Percentiles rank a stretch among this genome's conserved stretches.
phyloP scores from a whole-genome alignment of 768 basidiomycete genomes.

The Leccinum subtestaceum region DNA sequence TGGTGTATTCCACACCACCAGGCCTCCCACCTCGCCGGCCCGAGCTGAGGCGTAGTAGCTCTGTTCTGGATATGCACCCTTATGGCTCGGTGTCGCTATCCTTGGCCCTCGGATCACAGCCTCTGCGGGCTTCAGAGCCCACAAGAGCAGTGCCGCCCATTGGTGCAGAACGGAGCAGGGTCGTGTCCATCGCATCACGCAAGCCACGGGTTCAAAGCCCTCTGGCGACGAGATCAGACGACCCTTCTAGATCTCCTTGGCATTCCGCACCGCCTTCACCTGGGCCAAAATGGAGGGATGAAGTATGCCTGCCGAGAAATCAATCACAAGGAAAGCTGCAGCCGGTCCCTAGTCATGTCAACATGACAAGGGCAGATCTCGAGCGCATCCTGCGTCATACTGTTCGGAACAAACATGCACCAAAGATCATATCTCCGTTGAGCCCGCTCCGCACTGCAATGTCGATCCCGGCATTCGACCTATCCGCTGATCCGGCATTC shows the following conservation, averaged over 20 bases:
- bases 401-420: slow-evolving; percentile 23
- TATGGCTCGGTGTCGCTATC: slow-evolving; percentile 20
- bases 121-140: slow-evolving; percentile 19
- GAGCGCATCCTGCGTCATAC: slow-evolving; percentile 26
- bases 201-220: slow-evolving; percentile 6
- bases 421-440: slow-evolving; percentile 31
- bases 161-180: slow-evolving; percentile 30
- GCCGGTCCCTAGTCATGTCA: background rate
- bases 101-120: slow-evolving; percentile 28
- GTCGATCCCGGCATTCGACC: background rate
- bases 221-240: background rate
- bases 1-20: slow-evolving; percentile 17
- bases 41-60: slow-evolving; percentile 8
- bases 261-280: slow-evolving; percentile 8
- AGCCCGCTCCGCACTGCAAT: slow-evolving; percentile 28
- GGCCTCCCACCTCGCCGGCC: slow-evolving; percentile 17
- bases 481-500: slow-evolving; percentile 21
- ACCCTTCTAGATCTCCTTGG: slow-evolving; percentile 6
- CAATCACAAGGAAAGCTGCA: background rate
- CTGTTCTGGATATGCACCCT: slow-evolving; percentile 3
- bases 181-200: slow-evolving; percentile 17
- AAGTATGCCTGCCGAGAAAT: background rate
- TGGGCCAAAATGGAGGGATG: slow-evolving; percentile 5
- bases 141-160: slow-evolving; percentile 26
- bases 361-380: slow-evolving; percentile 20